These are phyloP conservation scores for Gonium pectorale DNA, from an alignment of 139 green algal species.

Conservation along the genomic window DNA sequence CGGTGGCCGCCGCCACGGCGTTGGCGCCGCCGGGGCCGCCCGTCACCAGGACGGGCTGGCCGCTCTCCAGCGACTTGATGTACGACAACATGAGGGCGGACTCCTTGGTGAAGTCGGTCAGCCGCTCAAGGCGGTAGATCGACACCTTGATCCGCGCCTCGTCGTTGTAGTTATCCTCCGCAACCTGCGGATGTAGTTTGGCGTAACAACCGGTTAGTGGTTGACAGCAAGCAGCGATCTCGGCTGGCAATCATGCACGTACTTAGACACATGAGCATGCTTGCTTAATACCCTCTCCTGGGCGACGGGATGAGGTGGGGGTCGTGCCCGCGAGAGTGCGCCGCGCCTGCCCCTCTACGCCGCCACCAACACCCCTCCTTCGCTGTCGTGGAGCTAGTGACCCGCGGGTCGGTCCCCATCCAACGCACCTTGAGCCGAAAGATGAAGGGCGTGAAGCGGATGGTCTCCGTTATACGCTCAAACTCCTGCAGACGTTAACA, in stretches of 20 bases:
- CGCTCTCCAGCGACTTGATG: slow-evolving; percentile 30
- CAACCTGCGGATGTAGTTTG: slow-evolving; percentile 67
- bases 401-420: no score
- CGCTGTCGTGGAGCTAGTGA: no score
- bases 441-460: slow-evolving; percentile 42
- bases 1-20: not conserved
- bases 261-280: no score
- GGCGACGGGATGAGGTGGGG: no score
- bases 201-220: no score
- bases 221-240: no score
- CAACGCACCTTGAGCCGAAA: slow-evolving; percentile 60
- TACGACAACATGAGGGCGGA: slow-evolving; percentile 25
- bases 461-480: slow-evolving; percentile 1
- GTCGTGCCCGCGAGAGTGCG: no score
- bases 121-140: slow-evolving; percentile 49
- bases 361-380: no score
- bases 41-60: not conserved
- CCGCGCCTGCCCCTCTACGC: not conserved
- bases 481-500: slow-evolving; percentile 43
- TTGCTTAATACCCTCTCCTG: no score
- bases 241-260: no score
- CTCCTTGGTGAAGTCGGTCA: slow-evolving; percentile 45
- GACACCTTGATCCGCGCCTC: slow-evolving; percentile 83
- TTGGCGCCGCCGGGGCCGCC: not conserved
- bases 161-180: slow-evolving; percentile 92